Conservation (phyloP, 2,329 filamentous ascomycete species). For the Dothistroma pini region DNA sequence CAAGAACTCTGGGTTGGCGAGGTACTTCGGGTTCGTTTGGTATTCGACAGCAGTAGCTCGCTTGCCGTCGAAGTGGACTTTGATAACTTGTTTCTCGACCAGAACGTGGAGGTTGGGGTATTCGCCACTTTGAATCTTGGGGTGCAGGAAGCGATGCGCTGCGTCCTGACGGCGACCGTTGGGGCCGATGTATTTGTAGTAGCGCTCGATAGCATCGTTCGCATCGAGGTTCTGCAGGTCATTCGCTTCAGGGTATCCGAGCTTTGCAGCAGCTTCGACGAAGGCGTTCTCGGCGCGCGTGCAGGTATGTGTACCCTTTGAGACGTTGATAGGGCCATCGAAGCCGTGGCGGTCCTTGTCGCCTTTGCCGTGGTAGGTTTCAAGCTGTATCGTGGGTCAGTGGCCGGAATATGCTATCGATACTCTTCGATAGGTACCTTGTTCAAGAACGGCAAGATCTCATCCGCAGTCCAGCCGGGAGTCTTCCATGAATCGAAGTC, state of each 20-base stretch:
- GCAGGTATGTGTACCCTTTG: conserved; percentile 46
- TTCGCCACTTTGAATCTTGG: conserved; percentile 46
- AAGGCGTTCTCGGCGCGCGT: conserved; percentile 47
- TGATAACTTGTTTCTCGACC: conserved; percentile 53
- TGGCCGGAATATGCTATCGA: background rate
- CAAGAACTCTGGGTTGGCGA: conserved; percentile 29
- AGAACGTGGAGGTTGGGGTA: conserved; percentile 59
- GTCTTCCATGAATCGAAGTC: conserved; percentile 53
- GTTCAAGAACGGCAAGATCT: conserved; percentile 52
- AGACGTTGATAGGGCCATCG: conserved; percentile 55
- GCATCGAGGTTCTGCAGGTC: conserved; percentile 53
- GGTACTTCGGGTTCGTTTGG: conserved; percentile 44
- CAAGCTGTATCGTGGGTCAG: conserved; percentile 38
- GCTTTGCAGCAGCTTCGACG: conserved; percentile 44
- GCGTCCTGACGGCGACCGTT: conserved; percentile 57
- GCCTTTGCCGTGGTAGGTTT: conserved; percentile 54
- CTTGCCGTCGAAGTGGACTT: conserved; percentile 33
- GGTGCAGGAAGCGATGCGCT: conserved; percentile 54
- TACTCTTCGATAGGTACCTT: conserved; percentile 39
- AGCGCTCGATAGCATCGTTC: conserved; percentile 41
- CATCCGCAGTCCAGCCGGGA: conserved; percentile 50
- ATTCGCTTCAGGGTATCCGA: conserved; percentile 50
- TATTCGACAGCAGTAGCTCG: conserved; percentile 60
- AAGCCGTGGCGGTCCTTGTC: conserved; percentile 49
- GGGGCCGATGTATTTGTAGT: conserved; percentile 47